phyloP scores from a whole-genome alignment of 139 green algal species.

The Asterochloris erici region DNA sequence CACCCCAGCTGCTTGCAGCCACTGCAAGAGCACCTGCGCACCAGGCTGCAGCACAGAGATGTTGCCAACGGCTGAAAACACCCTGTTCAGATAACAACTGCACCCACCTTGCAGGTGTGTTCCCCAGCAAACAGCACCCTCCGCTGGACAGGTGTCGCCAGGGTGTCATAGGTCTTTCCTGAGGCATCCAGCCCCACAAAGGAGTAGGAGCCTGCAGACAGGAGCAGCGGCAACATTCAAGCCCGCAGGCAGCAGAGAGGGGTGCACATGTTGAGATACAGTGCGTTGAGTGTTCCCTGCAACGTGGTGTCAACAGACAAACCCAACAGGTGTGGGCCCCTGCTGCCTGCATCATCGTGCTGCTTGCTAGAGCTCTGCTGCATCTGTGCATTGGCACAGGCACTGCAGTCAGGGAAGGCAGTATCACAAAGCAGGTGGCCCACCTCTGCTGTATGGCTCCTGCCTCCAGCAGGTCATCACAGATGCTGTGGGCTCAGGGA shows the following conservation, averaged over 20 bases:
- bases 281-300: too few species aligned
- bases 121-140: conserved; percentile 85
- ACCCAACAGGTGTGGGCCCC: too few species aligned
- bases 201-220: conserved; percentile 64
- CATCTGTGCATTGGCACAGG: too few species aligned
- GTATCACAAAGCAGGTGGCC: background rate
- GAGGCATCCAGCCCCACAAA: conserved; percentile 67
- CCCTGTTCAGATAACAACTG: background rate
- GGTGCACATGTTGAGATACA: too few species aligned
- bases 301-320: too few species aligned
- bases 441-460: conserved; percentile 38
- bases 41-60: too few species aligned
- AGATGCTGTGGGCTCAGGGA: conserved; percentile 40
- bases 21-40: too few species aligned
- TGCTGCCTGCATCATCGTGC: too few species aligned
- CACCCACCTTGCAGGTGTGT: conserved; percentile 66
- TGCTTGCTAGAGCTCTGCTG: too few species aligned
- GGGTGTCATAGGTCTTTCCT: conserved; percentile 63
- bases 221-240: background rate
- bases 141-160: conserved; percentile 59
- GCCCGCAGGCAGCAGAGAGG: too few species aligned
- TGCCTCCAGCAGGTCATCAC: conserved; percentile 47
- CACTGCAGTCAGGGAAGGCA: background rate
- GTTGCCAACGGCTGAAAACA: too few species aligned
- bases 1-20: too few species aligned